Evolutionary conservation across 331 rosid genomes (phyloP), one percentile per base, ranked within the genome.

Genomic region (Pyrus hybrid): DNA sequence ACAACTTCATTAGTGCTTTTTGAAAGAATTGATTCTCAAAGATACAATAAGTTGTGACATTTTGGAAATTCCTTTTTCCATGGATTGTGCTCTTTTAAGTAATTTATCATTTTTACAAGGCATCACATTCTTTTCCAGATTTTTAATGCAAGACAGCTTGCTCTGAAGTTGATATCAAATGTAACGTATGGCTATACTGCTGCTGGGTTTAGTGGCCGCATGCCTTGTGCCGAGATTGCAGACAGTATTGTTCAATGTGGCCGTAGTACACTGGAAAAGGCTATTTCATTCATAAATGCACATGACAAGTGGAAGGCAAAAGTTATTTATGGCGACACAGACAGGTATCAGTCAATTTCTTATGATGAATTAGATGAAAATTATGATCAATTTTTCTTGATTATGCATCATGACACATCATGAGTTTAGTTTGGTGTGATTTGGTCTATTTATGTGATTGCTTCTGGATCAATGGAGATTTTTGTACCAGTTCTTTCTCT

Each of bases 221-320:
- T 93, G 98, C 98, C 98, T 81, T 93, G 96, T 85, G 97, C 96
- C 21, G 98, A 93, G 85, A 92, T 93, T 82, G 98, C 98, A 20
- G 98, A 93, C 84, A 91, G 95, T 84, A 91, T 93, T 63, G 97
- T 93, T 83, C 97, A 93, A 64, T 93, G 97, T 60, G 96, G 96
- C 78, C 96, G 97, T 29, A 68, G 92, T 76, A 94, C 98, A 23
- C 81, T 94, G 73, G 96, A 91, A 81, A 91, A 70, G 80, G 98
- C 96, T 71, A 91, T 94, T 78, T 90, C 90, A 57, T 88, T 83
- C 82, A 93, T 94, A 70, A 91, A 94, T 88, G 86, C 74, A 71
- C 88, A 94, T 49, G 91, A 91, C 37, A 90, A 84, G 77, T 94
- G 98, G 97, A 90, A 91, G 68, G 98, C 95, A 67, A 81, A 37